Evolutionary conservation across 345 rosid species (phyloP).

Genomic region (Erysimum cheiranthoides): DNA sequence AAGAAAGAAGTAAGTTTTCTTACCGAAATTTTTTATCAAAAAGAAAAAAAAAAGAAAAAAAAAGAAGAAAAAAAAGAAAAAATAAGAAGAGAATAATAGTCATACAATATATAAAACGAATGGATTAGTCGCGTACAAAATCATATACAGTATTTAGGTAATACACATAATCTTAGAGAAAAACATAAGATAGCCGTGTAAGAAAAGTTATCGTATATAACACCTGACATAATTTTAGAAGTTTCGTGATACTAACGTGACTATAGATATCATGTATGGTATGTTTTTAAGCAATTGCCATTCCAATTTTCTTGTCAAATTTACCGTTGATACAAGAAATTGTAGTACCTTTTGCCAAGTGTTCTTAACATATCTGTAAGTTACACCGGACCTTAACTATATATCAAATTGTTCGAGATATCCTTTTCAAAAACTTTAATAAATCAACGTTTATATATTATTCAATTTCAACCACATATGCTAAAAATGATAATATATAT

Average conservation of each 20-base stretch:
- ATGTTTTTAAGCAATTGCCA: neutral
- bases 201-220: neutral
- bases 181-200: neutral
- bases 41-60: neutral
- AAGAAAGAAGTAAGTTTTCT: no score
- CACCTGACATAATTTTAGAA: neutral
- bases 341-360: slow-evolving; percentile 7
- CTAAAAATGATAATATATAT: neutral
- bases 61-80: neutral
- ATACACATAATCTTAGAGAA: neutral
- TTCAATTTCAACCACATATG: slow-evolving; percentile 9
- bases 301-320: slow-evolving; percentile 4
- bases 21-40: no score
- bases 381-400: neutral
- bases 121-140: neutral
- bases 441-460: slow-evolving; percentile 20
- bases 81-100: neutral
- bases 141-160: neutral
- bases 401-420: neutral
- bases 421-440: slow-evolving; percentile 24
- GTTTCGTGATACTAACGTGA: neutral
- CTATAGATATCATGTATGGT: neutral
- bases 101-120: neutral
- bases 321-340: slow-evolving; percentile 9
- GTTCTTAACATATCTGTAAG: neutral